These are phyloP conservation scores for Capsella rubella DNA, from an alignment of 441 rosid species.

Conservation along the genomic window DNA sequence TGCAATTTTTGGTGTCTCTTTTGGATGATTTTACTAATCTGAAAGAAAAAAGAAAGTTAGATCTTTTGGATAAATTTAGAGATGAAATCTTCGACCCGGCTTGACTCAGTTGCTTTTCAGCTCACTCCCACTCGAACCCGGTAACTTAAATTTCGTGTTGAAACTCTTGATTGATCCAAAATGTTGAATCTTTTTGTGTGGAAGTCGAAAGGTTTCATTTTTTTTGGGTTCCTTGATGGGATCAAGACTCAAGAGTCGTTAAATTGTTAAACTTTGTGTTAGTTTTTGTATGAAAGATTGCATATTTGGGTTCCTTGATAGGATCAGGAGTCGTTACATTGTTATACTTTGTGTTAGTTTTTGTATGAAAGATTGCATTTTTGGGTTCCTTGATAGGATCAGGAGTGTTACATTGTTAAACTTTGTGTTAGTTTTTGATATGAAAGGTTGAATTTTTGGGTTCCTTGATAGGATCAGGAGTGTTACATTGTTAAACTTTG, in stretches of 20 bases:
- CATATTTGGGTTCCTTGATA: no score
- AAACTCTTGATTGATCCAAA: constrained; percentile 5
- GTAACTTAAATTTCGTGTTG: constrained; percentile 42
- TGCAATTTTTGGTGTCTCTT: constrained; percentile 40
- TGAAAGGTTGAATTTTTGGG: no score
- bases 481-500: no score
- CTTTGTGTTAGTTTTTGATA: background rate
- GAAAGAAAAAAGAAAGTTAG: background rate
- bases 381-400: background rate
- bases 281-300: background rate
- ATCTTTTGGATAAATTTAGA: constrained; percentile 27
- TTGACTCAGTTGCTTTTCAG: constrained; percentile 88
- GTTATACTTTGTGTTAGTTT: no score
- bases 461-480: no score
- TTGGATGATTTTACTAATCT: constrained; percentile 44
- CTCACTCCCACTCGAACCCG: constrained; percentile 99
- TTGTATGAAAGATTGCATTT: background rate
- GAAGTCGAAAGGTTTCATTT: constrained; percentile 1
- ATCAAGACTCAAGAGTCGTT: background rate
- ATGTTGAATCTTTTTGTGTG: background rate
- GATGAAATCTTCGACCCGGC: constrained; percentile 87
- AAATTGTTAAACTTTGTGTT: constrained; percentile 1
- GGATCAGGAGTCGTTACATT: no score
- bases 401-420: background rate
- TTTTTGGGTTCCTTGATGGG: background rate